Evolutionary conservation across 164 flowering plant genomes (phyloP), one percentile per base, ranked within the genome.

Genomic region (grape (Vitis vinifera)): DNA sequence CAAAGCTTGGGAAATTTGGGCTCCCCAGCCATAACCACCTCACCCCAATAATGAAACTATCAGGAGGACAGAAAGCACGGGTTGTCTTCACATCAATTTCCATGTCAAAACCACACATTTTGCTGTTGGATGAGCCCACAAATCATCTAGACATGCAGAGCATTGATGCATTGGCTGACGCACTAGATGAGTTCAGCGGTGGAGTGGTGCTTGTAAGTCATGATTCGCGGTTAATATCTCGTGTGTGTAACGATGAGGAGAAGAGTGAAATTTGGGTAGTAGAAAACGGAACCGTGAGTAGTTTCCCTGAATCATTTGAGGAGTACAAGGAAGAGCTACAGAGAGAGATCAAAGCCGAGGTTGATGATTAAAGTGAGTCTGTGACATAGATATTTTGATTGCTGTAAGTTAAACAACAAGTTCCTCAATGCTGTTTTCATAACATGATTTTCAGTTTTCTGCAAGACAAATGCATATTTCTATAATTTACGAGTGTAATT

Each of bases 81-180:
- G 97, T 89, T 19, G 93, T 88, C 13, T 89, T 91, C 70, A 87
- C 97, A 30, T 89, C 93, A 15, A 91, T 91, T 19, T 88, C 97
- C 31, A 91, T 89, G 92, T 89, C 91, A 10, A 91, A 86, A 66
- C 92, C 94, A 9, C 93, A 89, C 70, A 91, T 91, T 52, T 62
- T 91, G 77, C 77, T 89, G 13, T 71, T 86, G 65, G 89, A 86
- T 68, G 89, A 86, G 72, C 89, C 89, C 5, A 86, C 89, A 2
- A 88, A 88, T 81, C 97, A 91, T 72, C 79, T 91, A 66, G 94
- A 91, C 69, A 91, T 89, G 97, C 91, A 91, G 75, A 91, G 97
- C 69, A 89, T 91, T 62, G 97, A 89, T 76, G 97, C 94, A 14
- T 66, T 89, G 77, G 94, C 94, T 2, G 91, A 88, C 69, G 97